These are phyloP conservation scores for Leishmania lainsoni DNA, from an alignment of 208 protist genomes.

Conservation along the genomic window DNA sequence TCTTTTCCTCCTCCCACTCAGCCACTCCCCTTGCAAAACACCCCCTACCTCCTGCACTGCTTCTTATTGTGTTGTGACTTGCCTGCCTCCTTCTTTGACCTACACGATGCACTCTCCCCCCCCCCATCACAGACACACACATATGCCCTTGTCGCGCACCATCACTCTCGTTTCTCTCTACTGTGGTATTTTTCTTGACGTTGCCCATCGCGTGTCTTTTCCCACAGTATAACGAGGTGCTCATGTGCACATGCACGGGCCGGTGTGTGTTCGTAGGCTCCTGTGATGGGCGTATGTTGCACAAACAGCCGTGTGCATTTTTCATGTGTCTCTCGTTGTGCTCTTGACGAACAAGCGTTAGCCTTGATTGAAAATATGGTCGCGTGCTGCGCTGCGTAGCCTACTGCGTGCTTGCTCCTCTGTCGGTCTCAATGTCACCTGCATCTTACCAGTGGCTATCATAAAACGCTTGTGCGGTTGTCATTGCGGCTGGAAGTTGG, in stretches of 20 bases:
- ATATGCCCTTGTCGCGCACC: background rate
- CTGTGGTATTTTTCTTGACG: background rate
- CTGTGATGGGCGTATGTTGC: background rate
- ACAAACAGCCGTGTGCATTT: background rate
- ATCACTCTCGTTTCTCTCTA: conserved; percentile 17
- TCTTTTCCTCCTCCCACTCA: background rate
- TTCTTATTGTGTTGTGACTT: background rate
- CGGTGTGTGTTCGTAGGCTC: background rate
- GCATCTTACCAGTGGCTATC: background rate
- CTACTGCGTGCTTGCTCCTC: background rate
- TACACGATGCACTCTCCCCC: background rate
- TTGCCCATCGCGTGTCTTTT: background rate
- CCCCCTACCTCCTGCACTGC: background rate
- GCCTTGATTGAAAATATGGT: background rate
- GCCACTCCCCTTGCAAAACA: background rate
- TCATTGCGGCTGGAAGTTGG: background rate
- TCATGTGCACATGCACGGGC: background rate
- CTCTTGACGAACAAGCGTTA: background rate
- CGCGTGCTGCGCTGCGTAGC: background rate
- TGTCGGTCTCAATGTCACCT: background rate
- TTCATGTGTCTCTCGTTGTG: background rate
- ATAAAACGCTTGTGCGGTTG: background rate
- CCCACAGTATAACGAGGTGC: background rate
- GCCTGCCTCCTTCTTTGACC: conserved; percentile 13
- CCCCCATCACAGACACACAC: background rate